Evolutionary conservation across 2,329 filamentous ascomycete genomes (phyloP), one percentile per base, ranked within the genome.

Genomic region (Septoria linicola): DNA sequence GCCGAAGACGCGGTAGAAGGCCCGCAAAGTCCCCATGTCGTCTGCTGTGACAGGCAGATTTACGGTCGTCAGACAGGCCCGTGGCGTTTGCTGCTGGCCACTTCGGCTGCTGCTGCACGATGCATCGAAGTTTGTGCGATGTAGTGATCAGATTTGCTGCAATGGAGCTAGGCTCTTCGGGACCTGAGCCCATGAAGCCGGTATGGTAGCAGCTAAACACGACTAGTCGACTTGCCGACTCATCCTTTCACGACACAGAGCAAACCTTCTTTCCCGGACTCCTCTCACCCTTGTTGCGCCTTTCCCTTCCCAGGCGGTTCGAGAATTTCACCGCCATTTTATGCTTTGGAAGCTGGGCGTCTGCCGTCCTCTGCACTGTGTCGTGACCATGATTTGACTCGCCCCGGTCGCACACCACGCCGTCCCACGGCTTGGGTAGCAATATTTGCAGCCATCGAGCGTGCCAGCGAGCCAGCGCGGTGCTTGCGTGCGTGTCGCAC

Each of bases 301-400:
- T 25, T 14, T 20, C n/a, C 17, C 14, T 21, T 25, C 16, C 42
- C 8, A 25, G 31, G 25, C 17, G 42, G 10, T 32, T 47, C 35
- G 42, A 45, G 32, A 34, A 8, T 47, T 47, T 39, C 44, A 47
- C 44, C 44, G 44, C 44, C 44, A 39, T 47, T 41, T 43, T 47
- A 47, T 47, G 23, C 44, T 47, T 47, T 47, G n/a, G 16, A 21
- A 25, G 44, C 35, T 40, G 44, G 13, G 32, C 34, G 34, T 27
- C 35, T 27, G 35, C 44, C n/a, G n/a, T n/a, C n/a, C n/a, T 16
- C 35, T 16, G 34, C 35, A 17, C 16, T 2, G 44, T 31, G 25
- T 40, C 23, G 44, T 39, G 44, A 39, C 34, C 44, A 50, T 30
- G 30, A 36, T 46, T 54, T 57, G 54, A 57, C 51, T 57, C 54